Percentiles rank a stretch among this genome's conserved stretches.
Conservation (phyloP, 305 asterid genomes). For the Solanum hybrid region DNA sequence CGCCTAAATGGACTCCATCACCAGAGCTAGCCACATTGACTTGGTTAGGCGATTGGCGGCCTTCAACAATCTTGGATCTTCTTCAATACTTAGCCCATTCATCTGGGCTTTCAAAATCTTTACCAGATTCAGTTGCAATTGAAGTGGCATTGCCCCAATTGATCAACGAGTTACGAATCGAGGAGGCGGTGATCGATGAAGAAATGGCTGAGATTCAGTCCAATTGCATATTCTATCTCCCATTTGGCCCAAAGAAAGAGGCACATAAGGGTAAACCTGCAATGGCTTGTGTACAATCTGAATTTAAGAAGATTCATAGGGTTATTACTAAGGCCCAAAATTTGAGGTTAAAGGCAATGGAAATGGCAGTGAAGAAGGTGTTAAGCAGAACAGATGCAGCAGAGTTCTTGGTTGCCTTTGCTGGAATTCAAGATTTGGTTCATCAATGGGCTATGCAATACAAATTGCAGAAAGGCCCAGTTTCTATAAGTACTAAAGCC, state of each 20-base stretch:
- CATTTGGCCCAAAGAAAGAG: conserved; percentile 29
- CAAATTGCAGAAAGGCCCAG: conserved; percentile 24
- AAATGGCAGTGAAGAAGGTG: conserved; percentile 53
- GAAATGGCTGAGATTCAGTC: conserved; percentile 86
- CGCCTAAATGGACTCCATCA: conserved; percentile 58
- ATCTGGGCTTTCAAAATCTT: conserved; percentile 1
- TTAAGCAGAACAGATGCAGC: conserved; percentile 71
- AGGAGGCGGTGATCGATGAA: conserved; percentile 82
- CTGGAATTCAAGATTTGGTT: conserved; percentile 51
- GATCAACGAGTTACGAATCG: conserved; percentile 52
- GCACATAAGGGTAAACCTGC: conserved; percentile 1
- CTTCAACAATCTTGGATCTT: conserved; percentile 59
- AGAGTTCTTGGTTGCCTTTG: conserved; percentile 63
- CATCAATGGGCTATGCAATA: conserved; percentile 35
- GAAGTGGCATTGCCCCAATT: conserved; percentile 42
- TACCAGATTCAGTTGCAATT: conserved; percentile 29
- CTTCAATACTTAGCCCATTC: conserved; percentile 37
- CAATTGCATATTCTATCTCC: conserved; percentile 60
- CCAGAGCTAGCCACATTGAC: conserved; percentile 53
- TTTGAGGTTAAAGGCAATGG: conserved; percentile 61
- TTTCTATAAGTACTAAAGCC: conserved; percentile 24
- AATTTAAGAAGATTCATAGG: conserved; percentile 56
- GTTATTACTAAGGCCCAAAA: conserved; percentile 63
- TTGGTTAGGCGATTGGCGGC: conserved; percentile 96
- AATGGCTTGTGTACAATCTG: conserved; percentile 32